phyloP scores from a whole-genome alignment of 1,139 yeast genomes.

The Yamadazyma diddensiae region DNA sequence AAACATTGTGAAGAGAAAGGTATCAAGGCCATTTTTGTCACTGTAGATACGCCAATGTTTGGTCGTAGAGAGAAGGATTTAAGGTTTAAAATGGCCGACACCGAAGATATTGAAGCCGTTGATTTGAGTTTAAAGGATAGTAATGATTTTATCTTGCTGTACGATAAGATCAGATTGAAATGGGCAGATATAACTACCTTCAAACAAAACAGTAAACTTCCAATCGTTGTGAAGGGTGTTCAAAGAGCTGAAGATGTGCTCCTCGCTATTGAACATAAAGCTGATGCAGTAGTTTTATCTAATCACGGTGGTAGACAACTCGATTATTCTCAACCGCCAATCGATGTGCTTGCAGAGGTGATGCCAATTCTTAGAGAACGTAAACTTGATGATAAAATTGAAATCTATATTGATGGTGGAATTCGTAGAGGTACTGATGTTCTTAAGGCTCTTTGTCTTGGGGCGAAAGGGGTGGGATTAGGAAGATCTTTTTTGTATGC shows the following conservation, averaged over 20 bases:
- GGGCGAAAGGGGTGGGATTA: slow-evolving; percentile 55
- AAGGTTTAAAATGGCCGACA: slow-evolving; percentile 14
- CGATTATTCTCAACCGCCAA: slow-evolving; percentile 46
- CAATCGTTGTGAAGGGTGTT: slow-evolving; percentile 48
- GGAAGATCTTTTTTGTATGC: slow-evolving; percentile 50
- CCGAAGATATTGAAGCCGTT: slow-evolving; percentile 12
- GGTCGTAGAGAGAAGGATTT: slow-evolving; percentile 27
- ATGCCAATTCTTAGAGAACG: slow-evolving; percentile 35
- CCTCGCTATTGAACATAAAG: slow-evolving; percentile 41
- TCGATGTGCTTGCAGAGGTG: slow-evolving; percentile 47
- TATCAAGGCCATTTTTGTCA: slow-evolving; percentile 26
- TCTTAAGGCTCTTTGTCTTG: slow-evolving; percentile 50
- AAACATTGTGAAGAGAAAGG: slow-evolving; percentile 20
- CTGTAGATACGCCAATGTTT: slow-evolving; percentile 25
- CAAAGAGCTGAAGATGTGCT: slow-evolving; percentile 50
- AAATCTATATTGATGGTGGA: slow-evolving; percentile 53
- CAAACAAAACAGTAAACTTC: slow-evolving; percentile 21
- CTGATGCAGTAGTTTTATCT: slow-evolving; percentile 49
- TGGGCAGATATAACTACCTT: slow-evolving; percentile 23
- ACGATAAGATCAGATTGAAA: slow-evolving; percentile 15
- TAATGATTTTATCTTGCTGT: slow-evolving; percentile 11
- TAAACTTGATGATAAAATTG: slow-evolving; percentile 32
- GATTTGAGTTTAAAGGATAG: slow-evolving; percentile 12
- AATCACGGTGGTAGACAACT: slow-evolving; percentile 58
- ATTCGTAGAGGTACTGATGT: slow-evolving; percentile 54